Evolutionary conservation across 2,329 filamentous ascomycete species (phyloP).

Genomic region (Amylocarpus encephaloides): DNA sequence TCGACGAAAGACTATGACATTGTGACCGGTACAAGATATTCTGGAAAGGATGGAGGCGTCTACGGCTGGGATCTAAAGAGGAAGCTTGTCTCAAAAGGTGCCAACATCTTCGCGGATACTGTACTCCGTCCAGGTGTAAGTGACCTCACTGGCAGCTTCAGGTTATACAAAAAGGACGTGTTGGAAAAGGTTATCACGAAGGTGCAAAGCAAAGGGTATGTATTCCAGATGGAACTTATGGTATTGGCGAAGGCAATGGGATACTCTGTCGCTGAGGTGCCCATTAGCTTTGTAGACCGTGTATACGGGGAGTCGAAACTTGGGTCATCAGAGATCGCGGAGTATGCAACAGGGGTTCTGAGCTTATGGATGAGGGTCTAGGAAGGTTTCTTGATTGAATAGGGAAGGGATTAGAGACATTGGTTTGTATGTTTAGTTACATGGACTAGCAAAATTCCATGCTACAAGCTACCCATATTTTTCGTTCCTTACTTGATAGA

Average conservation of each 20-base stretch:
- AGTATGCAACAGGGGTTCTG: slow-evolving; percentile 85
- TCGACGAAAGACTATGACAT: slow-evolving; percentile 79
- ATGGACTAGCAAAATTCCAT: too few species aligned
- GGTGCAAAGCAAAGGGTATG: slow-evolving; percentile 95
- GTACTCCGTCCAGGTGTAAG: slow-evolving; percentile 87
- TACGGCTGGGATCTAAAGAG: slow-evolving; percentile 95
- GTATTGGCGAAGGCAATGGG: slow-evolving; percentile 95
- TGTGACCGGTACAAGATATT: slow-evolving; percentile 92
- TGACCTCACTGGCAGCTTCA: slow-evolving; percentile 83
- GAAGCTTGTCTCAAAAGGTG: slow-evolving; percentile 76
- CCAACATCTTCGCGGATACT: slow-evolving; percentile 92
- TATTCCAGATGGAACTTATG: slow-evolving; percentile 99
- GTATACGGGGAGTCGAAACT: slow-evolving; percentile 94
- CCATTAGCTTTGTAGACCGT: slow-evolving; percentile 92
- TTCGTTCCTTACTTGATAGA: too few species aligned
- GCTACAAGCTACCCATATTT: too few species aligned
- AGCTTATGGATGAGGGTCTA: slow-evolving; percentile 74
- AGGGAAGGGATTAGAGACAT: too few species aligned
- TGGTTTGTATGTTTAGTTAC: too few species aligned
- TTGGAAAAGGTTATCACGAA: slow-evolving; percentile 83
- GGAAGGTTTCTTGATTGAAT: too few species aligned
- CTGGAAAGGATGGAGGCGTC: slow-evolving; percentile 52
- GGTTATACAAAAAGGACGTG: slow-evolving; percentile 87
- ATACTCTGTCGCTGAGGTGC: slow-evolving; percentile 87
- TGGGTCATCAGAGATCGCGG: slow-evolving; percentile 89